Base-by-base conservation (phyloP, 139 green algal species). In the Auxenochlorella pyrenoidosa region DNA sequence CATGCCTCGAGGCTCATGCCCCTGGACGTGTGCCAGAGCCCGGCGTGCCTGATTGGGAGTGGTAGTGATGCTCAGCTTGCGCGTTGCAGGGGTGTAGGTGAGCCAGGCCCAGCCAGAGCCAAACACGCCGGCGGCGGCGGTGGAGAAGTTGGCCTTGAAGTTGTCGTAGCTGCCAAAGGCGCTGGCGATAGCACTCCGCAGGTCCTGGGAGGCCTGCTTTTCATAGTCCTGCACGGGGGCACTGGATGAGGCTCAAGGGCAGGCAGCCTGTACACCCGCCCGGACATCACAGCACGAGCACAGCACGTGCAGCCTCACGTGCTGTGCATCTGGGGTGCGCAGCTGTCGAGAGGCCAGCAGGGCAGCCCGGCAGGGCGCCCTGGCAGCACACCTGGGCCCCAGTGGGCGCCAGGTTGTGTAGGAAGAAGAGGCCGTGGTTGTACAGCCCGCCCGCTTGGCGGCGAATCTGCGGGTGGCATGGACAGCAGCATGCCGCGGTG, bases 21-120 rank as follows among this genome's bases (percentile, higher is more conserved):
- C 16, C 10, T 6, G 72, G 28, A 58, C 15, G 21, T 22, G 41
- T 3, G 21, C 19, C 13, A 1, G 34, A 34, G 1, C 34, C 13
- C 8, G 13, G 70, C 34, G n/a, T 22, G 51, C 80, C 80, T 95
- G 92, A 88, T 95, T 95, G 44, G 91, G 47, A 4, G 92, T 94
- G 38, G 92, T 94, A 26, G 77, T 81, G 44, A 95, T 91, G 5
- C 54, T 44, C 43, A 95, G 86, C 43, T 85, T 60, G 38, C 86
- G 43, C 26, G 26, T 60, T 15, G 36, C 47, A 65, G 54, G 66
- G 13, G 36, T 47, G 28, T 60, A 44, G 0, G 72, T 34, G 63
- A 89, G 40, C 85, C 85, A 89, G 2, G 86, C 93, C 93, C 93
- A 96, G 79, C 93, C 93, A 38, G 82, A 92, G 59, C 93, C 93